Percentiles rank a stretch among this genome's conserved stretches.
Conservation (phyloP, 352 stramenopile genomes). For the Globisporangium nagaii region DNA sequence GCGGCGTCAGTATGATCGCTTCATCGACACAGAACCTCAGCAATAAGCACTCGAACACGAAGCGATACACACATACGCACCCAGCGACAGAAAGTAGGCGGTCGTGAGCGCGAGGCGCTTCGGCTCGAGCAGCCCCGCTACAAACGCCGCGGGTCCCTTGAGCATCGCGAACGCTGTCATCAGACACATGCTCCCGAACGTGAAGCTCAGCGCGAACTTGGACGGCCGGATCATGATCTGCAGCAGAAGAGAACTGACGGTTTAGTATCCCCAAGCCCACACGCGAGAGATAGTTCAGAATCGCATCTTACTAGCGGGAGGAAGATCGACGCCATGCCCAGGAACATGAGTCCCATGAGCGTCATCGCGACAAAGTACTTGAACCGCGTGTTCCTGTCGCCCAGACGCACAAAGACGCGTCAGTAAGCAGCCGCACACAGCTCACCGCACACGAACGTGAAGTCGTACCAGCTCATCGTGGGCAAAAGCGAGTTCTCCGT, state of each 20-base stretch:
- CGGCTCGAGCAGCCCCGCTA: conserved; percentile 49
- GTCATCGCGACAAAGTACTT: conserved; percentile 77
- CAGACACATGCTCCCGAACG: conserved; percentile 67
- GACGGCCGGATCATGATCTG: conserved; percentile 76
- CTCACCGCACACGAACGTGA: not conserved
- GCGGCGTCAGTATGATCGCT: too few species aligned
- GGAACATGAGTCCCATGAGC: conserved; percentile 71
- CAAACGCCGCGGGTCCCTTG: conserved; percentile 57
- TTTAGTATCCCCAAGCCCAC: too few species aligned
- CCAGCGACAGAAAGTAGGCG: conserved; percentile 65
- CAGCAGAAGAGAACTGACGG: not conserved
- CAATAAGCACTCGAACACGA: not conserved
- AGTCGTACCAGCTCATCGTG: conserved; percentile 52
- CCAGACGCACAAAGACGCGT: not conserved
- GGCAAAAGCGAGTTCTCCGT: conserved; percentile 27
- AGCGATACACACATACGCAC: conserved; percentile 18
- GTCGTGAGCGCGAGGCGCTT: conserved; percentile 60
- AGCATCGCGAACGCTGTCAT: conserved; percentile 78
- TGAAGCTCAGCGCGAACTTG: conserved; percentile 83
- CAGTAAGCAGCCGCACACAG: not conserved
- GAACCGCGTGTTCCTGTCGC: conserved; percentile 65
- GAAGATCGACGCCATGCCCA: conserved; percentile 80
- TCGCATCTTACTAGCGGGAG: conserved; percentile 55
- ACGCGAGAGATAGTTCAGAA: too few species aligned
- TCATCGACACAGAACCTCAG: too few species aligned